Evolutionary conservation across 1,284 basidiomycete genomes (phyloP), one percentile per base, ranked within the genome.

Genomic region (Filobasidium uniguttulatum): DNA sequence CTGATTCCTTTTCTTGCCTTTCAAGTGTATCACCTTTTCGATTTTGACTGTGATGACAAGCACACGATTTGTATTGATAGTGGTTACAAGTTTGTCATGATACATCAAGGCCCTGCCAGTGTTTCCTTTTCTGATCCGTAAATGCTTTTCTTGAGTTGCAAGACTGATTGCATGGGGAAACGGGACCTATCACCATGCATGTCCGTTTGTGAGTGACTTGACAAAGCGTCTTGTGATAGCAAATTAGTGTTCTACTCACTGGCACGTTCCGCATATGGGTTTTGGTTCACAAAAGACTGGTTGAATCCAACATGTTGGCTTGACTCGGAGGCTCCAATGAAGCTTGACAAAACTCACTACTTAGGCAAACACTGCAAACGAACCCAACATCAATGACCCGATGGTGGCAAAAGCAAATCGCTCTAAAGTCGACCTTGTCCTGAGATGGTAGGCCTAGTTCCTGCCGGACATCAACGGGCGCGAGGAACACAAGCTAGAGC

Each of bases 351-450:
- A 23, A 77, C 83, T 56, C 60, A 93, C 89, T 94, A 41, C 86
- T 91, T 36, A 96, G 70, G 64, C 90, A 96, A 30, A 96, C 88
- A 17, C 88, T 93, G 68, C 94, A 99, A 22, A 99, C 90, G 61
- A 93, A 99, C 31, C 91, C 94, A 47, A 98, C 79, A 62, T 98
- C 93, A 33, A 98, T 81, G 41, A 96, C 93, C 48, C 83, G 82
- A 62, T 96, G 90, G 70, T 98, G 94, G 68, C 94, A 99, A 72
- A 99, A 98, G 67, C 94, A 98, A 5, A 91, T 91, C 0, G 94
- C 94, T 25, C 94, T 77, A 64, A 98, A 93, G 65, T 98, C 94
- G 52, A 97, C 83, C 58, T 83, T 84, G 63, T 97, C 91, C 67
- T 93, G 85, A 1, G 84, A 88, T 0, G 94, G 93, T 26, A 87